Base-by-base conservation (phyloP, 169 alveolate genomes). In the Eimeria praecox region DNA sequence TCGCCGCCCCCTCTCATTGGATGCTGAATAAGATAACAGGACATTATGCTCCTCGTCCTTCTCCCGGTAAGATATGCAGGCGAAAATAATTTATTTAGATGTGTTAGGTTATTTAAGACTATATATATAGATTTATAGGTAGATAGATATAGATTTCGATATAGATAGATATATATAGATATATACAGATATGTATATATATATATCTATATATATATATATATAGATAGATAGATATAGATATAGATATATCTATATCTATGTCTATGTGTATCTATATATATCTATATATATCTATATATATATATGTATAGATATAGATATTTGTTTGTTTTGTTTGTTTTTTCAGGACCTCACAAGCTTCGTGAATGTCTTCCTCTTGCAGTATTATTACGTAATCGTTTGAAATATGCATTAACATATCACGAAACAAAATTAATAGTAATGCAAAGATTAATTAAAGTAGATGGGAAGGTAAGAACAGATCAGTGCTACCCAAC, bases 1-100 rank as follows among this genome's bases (percentile, higher is more conserved):
- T 99, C 93, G 98, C 98, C 95, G 99, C 99, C 96, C 99, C 99
- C 42, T 98, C 98, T 56, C 99, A 99, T 97, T 99, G 99, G 99
- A 98, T 99, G 99, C 98, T 99, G 95, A 98, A 98, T 98, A 99
- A 99, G 97, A 96, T 99, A 97, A 99, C 99, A 33, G 99, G 99
- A 73, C 98, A 97, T 87, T 99, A 98, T 96, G 99, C 98, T n/a
- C 97, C 98, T 20, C 97, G 98, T 73, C 98, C 98, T 42, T 96
- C 98, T 12, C 91, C 98, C 75, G 99, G 99, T 56, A 99, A 99
- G 62, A 99, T 98, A 97, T 62, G 75, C 27, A 10, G 75, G 38
- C 18, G 75, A 12, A 49, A 8, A 49, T 49, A 49, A 5, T 49
- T 49, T 12, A 49, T 49, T 49, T 49, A 49, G 12, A 8, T 49